Conservation (phyloP, 768 basidiomycete species). For the Floccularia luteovirens region DNA sequence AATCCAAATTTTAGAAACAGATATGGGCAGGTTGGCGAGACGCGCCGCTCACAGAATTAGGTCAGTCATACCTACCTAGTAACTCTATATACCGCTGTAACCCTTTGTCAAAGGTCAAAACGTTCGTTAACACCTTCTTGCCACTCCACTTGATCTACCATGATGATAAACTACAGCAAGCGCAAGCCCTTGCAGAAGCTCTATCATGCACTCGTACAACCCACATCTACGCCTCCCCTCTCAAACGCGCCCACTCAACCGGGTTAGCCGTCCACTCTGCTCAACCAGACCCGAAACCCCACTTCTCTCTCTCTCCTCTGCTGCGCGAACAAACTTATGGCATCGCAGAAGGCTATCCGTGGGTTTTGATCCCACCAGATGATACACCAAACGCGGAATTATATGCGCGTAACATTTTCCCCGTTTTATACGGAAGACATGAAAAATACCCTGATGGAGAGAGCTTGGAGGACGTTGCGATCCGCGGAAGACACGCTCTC, state of each 20-base stretch:
- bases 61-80: slow-evolving; percentile 33
- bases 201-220: slow-evolving; percentile 40
- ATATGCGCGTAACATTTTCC: slow-evolving; percentile 44
- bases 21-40: slow-evolving; percentile 79
- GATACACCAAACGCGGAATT: slow-evolving; percentile 31
- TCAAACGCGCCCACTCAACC: slow-evolving; percentile 57
- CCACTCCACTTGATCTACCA: too few relatives aligned
- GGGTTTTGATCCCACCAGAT: slow-evolving; percentile 24
- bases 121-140: too few relatives aligned
- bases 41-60: slow-evolving; percentile 64
- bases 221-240: slow-evolving; percentile 58
- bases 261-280: slow-evolving; percentile 48
- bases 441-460: slow-evolving; percentile 65
- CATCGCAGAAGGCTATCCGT: slow-evolving; percentile 57
- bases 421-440: slow-evolving; percentile 34
- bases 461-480: slow-evolving; percentile 52
- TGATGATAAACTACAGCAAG: too few relatives aligned
- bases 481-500: slow-evolving; percentile 44
- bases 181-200: slow-evolving; percentile 49
- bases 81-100: too few relatives aligned
- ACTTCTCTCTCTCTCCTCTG: neutral
- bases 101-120: too few relatives aligned
- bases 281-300: neutral
- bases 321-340: slow-evolving; percentile 72
- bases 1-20: slow-evolving; percentile 15